phyloP scores from a whole-genome alignment of 2,329 filamentous ascomycete genomes.

The Pseudogymnoascus sp. region DNA sequence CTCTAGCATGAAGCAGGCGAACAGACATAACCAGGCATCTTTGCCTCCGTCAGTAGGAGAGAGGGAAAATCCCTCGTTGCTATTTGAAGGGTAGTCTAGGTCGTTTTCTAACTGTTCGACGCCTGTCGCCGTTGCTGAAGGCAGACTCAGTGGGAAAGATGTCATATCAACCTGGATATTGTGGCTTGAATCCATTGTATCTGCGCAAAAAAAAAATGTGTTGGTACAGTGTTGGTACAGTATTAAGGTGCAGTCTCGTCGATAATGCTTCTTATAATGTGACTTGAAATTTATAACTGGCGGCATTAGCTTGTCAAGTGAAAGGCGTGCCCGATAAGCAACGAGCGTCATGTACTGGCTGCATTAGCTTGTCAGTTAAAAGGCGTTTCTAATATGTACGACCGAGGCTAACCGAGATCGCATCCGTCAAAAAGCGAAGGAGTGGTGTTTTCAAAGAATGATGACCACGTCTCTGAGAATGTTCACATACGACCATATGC shows the following conservation, averaged over 20 bases:
- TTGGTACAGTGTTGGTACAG: not conserved
- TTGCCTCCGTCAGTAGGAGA: slow-evolving; percentile 32
- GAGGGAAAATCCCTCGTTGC: not conserved
- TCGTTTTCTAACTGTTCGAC: not conserved
- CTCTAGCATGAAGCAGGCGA: slow-evolving; percentile 40
- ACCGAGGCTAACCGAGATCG: too few species aligned
- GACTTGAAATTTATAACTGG: not conserved
- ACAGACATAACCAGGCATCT: slow-evolving; percentile 35
- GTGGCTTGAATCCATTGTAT: not conserved
- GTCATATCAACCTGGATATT: not conserved
- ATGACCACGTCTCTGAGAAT: too few species aligned
- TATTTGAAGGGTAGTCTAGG: not conserved
- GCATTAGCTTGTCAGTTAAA: too few species aligned
- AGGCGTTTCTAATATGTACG: too few species aligned
- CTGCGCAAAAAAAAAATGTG: not conserved
- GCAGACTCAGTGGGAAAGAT: not conserved
- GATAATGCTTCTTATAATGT: not conserved
- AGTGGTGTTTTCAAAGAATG: too few species aligned
- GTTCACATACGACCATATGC: too few species aligned
- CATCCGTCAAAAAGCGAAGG: too few species aligned
- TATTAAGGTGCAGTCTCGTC: not conserved
- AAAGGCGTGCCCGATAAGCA: not conserved
- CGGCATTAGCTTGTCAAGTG: not conserved
- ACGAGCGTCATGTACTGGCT: too few species aligned
- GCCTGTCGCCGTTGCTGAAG: not conserved